Conservation (phyloP, 257 asterid genomes). For the Forsythia viridissima region DNA sequence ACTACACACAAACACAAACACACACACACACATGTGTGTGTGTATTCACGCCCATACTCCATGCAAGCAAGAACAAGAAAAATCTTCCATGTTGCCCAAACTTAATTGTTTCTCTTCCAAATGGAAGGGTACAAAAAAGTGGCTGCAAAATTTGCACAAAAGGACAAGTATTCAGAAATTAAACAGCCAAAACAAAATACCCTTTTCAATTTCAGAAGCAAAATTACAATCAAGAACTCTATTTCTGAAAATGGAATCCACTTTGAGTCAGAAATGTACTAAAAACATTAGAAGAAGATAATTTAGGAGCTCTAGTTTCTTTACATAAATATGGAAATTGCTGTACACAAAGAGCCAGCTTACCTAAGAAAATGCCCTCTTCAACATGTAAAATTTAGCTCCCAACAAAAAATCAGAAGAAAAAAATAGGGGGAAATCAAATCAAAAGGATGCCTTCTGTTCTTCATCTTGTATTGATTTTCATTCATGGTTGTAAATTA, state of each 20-base stretch:
- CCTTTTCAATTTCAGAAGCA: constrained; percentile 37
- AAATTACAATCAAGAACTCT: neutral
- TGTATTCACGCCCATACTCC: neutral
- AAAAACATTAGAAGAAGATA: constrained; percentile 5
- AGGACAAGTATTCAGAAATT: constrained; percentile 3
- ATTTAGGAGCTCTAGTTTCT: constrained; percentile 41
- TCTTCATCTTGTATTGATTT: constrained; percentile 21
- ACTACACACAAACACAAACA: constrained; percentile 9
- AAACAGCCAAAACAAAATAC: constrained; percentile 39
- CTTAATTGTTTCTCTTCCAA: neutral
- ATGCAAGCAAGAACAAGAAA: neutral
- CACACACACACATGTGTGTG: constrained; percentile 28
- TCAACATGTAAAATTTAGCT: neutral
- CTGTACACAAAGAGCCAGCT: constrained; percentile 35
- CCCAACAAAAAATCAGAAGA: neutral
- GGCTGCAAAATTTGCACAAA: constrained; percentile 18
- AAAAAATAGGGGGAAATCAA: neutral
- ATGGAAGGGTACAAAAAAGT: constrained; percentile 19
- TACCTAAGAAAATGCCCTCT: constrained; percentile 27
- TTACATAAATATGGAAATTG: constrained; percentile 43
- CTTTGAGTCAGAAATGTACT: constrained; percentile 1
- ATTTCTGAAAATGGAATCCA: constrained; percentile 24
- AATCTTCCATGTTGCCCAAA: neutral
- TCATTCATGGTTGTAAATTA: constrained; percentile 48
- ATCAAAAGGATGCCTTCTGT: constrained; percentile 38